phyloP scores from a whole-genome alignment of 495 filamentous ascomycete species.

The Neurospora sp. region DNA sequence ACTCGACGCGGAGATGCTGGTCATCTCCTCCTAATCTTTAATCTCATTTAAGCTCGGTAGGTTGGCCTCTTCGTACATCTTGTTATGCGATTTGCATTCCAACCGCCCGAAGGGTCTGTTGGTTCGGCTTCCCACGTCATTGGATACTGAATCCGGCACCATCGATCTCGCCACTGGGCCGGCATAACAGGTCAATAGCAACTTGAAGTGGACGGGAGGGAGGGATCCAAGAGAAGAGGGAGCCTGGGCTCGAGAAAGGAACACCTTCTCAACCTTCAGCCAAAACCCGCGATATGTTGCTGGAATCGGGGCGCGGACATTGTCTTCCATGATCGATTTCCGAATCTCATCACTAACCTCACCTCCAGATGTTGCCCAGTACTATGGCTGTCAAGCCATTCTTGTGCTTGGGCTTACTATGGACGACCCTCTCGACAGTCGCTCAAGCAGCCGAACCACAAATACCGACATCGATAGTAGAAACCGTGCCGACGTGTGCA shows the following conservation, averaged over 20 bases:
- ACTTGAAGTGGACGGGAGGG: neutral
- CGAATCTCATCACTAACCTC: neutral
- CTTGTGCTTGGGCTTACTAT: slow-evolving; percentile 23
- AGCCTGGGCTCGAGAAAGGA: neutral
- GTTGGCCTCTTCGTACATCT: slow-evolving; percentile 15
- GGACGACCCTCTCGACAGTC: slow-evolving; percentile 19
- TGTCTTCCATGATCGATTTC: neutral
- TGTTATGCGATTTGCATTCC: neutral
- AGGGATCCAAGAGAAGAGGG: neutral
- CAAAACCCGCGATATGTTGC: neutral
- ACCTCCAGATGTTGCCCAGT: slow-evolving; percentile 27
- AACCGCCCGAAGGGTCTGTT: slow-evolving; percentile 4
- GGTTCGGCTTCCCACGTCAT: slow-evolving; percentile 9
- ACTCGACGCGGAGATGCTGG: slow-evolving; percentile 26
- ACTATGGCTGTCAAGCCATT: slow-evolving; percentile 35
- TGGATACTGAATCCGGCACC: slow-evolving; percentile 11
- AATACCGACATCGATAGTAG: slow-evolving; percentile 29
- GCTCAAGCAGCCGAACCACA: slow-evolving; percentile 10
- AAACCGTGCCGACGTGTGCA: slow-evolving; percentile 55
- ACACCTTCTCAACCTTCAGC: neutral
- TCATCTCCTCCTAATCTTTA: slow-evolving; percentile 24
- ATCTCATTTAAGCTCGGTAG: slow-evolving; percentile 18
- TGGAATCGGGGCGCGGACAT: neutral
- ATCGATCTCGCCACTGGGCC: slow-evolving; percentile 1
- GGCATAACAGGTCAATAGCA: neutral